Conservation (phyloP, 2,329 filamentous ascomycete genomes). For the Calonectria ilicicola region DNA sequence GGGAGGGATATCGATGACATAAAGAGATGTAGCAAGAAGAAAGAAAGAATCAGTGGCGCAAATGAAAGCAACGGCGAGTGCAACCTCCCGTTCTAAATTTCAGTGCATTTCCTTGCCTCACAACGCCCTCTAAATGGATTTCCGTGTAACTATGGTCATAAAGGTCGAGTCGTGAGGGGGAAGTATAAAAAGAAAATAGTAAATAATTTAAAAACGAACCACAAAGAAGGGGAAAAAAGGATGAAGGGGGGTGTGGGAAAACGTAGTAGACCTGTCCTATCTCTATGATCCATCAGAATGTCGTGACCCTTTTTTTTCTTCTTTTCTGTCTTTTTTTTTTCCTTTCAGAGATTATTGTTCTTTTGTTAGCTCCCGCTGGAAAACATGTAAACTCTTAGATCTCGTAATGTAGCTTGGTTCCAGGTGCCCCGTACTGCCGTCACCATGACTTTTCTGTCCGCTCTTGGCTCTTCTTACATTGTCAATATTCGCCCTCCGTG, state of each 20-base stretch:
- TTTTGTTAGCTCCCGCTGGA: not conserved
- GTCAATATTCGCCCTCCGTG: not conserved
- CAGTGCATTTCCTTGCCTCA: conserved; percentile 27
- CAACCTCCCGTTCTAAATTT: conserved; percentile 33
- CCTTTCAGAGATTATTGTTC: not conserved
- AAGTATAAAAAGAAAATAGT: conserved; percentile 1
- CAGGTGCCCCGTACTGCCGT: conserved; percentile 7
- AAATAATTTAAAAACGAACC: not conserved
- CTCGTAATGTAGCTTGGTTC: not conserved
- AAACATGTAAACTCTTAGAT: not conserved
- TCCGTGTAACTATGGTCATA: conserved; percentile 34
- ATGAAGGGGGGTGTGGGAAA: not conserved
- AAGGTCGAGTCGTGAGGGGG: conserved; percentile 20
- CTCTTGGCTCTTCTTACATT: conserved; percentile 10
- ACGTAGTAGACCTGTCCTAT: conserved; percentile 15
- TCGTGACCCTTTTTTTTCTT: conserved; percentile 8
- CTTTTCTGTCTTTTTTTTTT: not conserved
- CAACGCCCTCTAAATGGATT: conserved; percentile 42
- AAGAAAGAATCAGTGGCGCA: not conserved
- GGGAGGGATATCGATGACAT: conserved; percentile 13
- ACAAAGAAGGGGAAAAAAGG: not conserved
- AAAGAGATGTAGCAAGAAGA: conserved; percentile 26
- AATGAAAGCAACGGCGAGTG: conserved; percentile 10
- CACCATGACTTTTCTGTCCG: not conserved
- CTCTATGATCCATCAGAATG: conserved; percentile 19